Evolutionary conservation across 176 grass and related monocot genomes (phyloP).

Genomic region (Otatea glauca): DNA sequence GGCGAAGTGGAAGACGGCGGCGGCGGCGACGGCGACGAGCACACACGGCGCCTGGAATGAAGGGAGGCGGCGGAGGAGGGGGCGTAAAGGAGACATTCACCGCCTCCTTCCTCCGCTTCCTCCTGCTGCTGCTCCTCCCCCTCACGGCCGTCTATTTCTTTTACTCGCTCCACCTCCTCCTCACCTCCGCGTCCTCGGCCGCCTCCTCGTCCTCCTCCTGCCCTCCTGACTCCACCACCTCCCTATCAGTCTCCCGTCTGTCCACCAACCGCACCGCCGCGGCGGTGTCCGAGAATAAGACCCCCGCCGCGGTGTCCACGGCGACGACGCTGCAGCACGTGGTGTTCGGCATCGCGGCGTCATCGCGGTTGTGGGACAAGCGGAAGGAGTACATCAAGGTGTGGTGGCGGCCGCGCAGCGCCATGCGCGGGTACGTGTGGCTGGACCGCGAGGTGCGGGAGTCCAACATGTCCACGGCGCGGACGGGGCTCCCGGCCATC

Average conservation of each 20-base stretch:
- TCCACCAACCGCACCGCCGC: slow-evolving; percentile 39
- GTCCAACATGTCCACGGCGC: slow-evolving; percentile 54
- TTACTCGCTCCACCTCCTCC: slow-evolving; percentile 85
- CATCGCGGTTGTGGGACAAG: slow-evolving; percentile 76
- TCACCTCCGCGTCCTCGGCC: slow-evolving; percentile 54
- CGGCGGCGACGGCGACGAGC: background rate
- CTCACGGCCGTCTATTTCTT: slow-evolving; percentile 74
- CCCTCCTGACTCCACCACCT: slow-evolving; percentile 37
- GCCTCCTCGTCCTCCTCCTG: slow-evolving; percentile 28
- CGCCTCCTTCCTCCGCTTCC: slow-evolving; percentile 59
- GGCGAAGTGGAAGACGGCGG: background rate
- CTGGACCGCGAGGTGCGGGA: slow-evolving; percentile 81
- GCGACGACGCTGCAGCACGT: slow-evolving; percentile 85
- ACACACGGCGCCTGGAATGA: slow-evolving; percentile 55
- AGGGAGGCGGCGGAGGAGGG: slow-evolving; percentile 44
- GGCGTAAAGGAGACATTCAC: slow-evolving; percentile 53
- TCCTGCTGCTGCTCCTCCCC: slow-evolving; percentile 68
- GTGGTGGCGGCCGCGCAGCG: slow-evolving; percentile 71
- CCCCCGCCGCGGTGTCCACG: background rate
- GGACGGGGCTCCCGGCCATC: slow-evolving; percentile 63
- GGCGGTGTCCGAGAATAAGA: background rate
- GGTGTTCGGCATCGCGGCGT: slow-evolving; percentile 97
- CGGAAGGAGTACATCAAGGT: slow-evolving; percentile 97
- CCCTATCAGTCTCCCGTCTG: background rate
- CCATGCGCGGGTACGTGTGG: slow-evolving; percentile 95